Evolutionary conservation across 805 yeast genomes (phyloP), one percentile per base, ranked within the genome.

Genomic region (Sugiyamaella mastotermitis): DNA sequence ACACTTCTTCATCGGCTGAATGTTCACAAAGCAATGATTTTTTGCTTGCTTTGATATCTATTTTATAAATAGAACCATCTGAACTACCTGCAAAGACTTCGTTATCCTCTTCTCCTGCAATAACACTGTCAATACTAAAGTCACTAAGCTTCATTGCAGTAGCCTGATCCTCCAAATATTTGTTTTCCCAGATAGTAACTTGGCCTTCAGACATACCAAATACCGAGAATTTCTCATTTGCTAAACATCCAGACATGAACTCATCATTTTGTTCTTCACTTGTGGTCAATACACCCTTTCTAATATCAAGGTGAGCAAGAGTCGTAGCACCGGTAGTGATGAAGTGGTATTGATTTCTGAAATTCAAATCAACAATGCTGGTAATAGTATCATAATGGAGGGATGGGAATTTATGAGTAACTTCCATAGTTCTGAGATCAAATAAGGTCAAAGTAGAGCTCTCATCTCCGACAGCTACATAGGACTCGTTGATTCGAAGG

Each of bases 231-330:
- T 76, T 78, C 38, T 79, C 83, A 33, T 70, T 72, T 10, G 76
- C 71, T 1, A 79, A 76, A 26, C 83, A 65, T 51, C 85, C 80
- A 40, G 87, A 70, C 30, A 90, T 61, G n/a, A 90, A 62, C 55
- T 90, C 98, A 53, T 90, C 97, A 49, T 83, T 95, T 62, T 90
- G 98, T 55, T 86, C 88, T 46, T 88, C 97, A 25, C 88, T 78
- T 27, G 71, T 71, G 3, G 73, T 61, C 1, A 80, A 58, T 2
- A 78, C 69, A 3, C 83, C 83, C 49, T 81, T 83, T 33, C 96
- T 65, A 3, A 81, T 68, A 57, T 90, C 97, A 51, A 88, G 69
- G 42, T 80, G 80, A 1, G 86, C 72, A 30, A 90, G 63, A 0
- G 88, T 81, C 3, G 95, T 83, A 8, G 90, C 80, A 1, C 96